Conservation (phyloP, 2,329 filamentous ascomycete species). For the Coniella vitis region DNA sequence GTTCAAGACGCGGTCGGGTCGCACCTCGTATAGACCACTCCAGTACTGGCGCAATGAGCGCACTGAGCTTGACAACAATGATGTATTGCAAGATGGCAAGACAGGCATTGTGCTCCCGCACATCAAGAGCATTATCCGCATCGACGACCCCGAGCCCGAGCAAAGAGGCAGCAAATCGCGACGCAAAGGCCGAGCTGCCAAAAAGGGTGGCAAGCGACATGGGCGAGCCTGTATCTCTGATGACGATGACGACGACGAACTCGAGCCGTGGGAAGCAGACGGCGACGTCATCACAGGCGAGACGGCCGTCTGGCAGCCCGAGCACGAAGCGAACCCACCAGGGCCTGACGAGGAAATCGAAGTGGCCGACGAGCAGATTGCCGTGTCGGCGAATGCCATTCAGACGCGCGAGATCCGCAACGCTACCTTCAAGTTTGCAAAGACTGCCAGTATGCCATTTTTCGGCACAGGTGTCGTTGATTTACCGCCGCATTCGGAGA, state of each 20-base stretch:
- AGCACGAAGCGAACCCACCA: slow-evolving; percentile 47
- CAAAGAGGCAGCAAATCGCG: slow-evolving; percentile 13
- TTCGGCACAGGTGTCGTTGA: slow-evolving; percentile 89
- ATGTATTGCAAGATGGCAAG: slow-evolving; percentile 37
- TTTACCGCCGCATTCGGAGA: slow-evolving; percentile 73
- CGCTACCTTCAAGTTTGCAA: slow-evolving; percentile 79
- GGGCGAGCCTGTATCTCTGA: slow-evolving; percentile 35
- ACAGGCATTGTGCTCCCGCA: slow-evolving; percentile 55
- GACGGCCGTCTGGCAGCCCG: slow-evolving; percentile 57
- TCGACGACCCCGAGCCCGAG: slow-evolving; percentile 50
- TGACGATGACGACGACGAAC: slow-evolving; percentile 47
- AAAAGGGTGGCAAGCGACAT: slow-evolving; percentile 24
- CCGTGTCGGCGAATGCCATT: slow-evolving; percentile 49
- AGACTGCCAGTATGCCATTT: slow-evolving; percentile 76
- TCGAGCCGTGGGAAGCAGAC: slow-evolving; percentile 67
- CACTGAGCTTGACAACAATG: slow-evolving; percentile 57
- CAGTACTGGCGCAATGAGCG: slow-evolving; percentile 84
- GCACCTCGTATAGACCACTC: slow-evolving; percentile 70
- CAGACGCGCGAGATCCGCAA: slow-evolving; percentile 52
- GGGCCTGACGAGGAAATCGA: slow-evolving; percentile 48
- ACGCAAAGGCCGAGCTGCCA: slow-evolving; percentile 12
- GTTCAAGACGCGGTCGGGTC: slow-evolving; percentile 64
- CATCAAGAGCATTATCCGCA: slow-evolving; percentile 72
- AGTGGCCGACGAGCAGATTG: slow-evolving; percentile 48
- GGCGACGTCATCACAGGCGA: slow-evolving; percentile 57